Conservation (phyloP, 306 rosid genomes). For the Trifolium pratense region DNA sequence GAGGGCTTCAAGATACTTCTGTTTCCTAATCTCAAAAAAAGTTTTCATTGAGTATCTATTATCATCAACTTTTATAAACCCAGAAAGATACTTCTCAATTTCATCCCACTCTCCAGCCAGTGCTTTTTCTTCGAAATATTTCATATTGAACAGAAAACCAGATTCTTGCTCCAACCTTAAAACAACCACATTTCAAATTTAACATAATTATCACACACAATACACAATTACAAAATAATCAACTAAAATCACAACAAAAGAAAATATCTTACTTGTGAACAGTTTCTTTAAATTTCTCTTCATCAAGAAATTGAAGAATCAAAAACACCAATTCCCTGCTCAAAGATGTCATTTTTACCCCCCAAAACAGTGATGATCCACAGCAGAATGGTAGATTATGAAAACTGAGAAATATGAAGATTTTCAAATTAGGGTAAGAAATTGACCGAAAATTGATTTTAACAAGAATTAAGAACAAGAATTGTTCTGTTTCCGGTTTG, state of each 20-base stretch:
- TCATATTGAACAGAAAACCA: constrained; percentile 72
- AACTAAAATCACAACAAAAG: not conserved
- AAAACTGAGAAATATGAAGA: not conserved
- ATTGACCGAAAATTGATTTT: constrained; percentile 4
- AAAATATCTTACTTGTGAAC: constrained; percentile 58
- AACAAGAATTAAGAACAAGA: constrained; percentile 3
- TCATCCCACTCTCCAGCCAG: constrained; percentile 83
- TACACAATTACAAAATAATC: not conserved
- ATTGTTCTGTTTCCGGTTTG: not conserved
- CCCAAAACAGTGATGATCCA: not conserved
- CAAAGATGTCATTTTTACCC: constrained; percentile 60
- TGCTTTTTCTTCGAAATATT: constrained; percentile 75
- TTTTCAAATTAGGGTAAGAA: constrained; percentile 18
- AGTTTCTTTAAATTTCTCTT: constrained; percentile 73
- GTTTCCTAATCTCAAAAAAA: constrained; percentile 80
- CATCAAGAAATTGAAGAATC: constrained; percentile 83
- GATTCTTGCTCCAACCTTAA: constrained; percentile 75
- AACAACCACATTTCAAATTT: constrained; percentile 15
- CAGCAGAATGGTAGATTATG: not conserved
- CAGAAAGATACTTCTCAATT: constrained; percentile 72
- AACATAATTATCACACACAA: constrained; percentile 7
- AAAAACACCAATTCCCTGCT: constrained; percentile 76
- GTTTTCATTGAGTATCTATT: constrained; percentile 80
- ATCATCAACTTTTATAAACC: constrained; percentile 75
- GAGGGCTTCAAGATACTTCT: constrained; percentile 86